Evolutionary conservation across 805 yeast species (phyloP), one percentile per base, ranked within the genome.

Genomic region (Debaryomyces tyrocola): DNA sequence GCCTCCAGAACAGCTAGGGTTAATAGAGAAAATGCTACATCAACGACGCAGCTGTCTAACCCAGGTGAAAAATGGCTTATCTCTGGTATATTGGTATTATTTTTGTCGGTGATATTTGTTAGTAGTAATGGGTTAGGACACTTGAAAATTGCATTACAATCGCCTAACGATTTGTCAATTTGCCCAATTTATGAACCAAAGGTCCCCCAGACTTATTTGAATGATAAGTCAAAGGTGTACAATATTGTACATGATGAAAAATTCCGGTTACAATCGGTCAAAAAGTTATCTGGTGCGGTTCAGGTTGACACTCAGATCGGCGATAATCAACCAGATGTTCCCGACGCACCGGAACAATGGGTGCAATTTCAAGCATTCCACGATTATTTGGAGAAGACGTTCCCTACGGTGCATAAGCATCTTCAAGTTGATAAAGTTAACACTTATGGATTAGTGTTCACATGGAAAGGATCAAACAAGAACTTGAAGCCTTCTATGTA

Each of bases 401-500:
- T 83, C 64, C 89, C 90, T 0, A 50, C 66, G 21, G 74, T 80
- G 5, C 75, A 78, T 50, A 48, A 65, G 33, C 55, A 68, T n/a
- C 62, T 83, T 45, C 67, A 76, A 39, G 68, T 83, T n/a, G 80
- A 77, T 47, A 70, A 66, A 21, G 78, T 86, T 46, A 86, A 86
- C 62, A 73, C 79, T 6, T 79, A 80, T 51, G 89, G 87, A 2
- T 67, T 87, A 42, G 71, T 87, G 1, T 77, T 69, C 60, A 82
- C 86, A 15, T 79, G 88, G 78, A 57, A 73, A 47, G 94, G 95
- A 8, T 33, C 63, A 1, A 52, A 60, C 28, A 31, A 50, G 11
- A 62, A 73, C 14, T 90, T 85, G 12, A 83, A 84, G 60, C 95
- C 96, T 11, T 51, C 83, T 24, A 56, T 88, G 63, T 69, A 86